A percentile compares a stretch with the other conserved stretches of the same genome.
phyloP scores from a whole-genome alignment of 1,284 basidiomycete genomes.

The Xerocomus amazonicus region DNA sequence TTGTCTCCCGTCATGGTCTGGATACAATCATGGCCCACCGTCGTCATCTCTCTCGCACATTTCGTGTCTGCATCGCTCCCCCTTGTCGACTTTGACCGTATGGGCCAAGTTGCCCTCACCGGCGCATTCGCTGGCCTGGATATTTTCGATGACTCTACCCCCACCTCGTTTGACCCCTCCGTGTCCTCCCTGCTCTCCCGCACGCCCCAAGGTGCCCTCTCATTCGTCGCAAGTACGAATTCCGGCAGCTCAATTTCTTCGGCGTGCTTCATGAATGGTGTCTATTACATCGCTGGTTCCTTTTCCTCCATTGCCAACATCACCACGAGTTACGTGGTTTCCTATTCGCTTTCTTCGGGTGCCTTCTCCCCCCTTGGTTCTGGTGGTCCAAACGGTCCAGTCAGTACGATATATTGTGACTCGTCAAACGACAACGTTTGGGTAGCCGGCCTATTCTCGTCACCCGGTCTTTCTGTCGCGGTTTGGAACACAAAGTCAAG shows the following conservation, averaged over 20 bases:
- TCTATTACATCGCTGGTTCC: conserved; percentile 72
- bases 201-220: conserved; percentile 57
- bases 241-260: conserved; percentile 63
- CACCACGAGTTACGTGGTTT: conserved; percentile 64
- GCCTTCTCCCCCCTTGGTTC: conserved; percentile 60
- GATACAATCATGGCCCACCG: conserved; percentile 14
- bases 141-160: conserved; percentile 58
- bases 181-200: conserved; percentile 70
- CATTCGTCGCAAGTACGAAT: conserved; percentile 65
- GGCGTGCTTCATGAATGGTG: conserved; percentile 59
- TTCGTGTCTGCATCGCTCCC: conserved; percentile 61
- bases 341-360: conserved; percentile 61
- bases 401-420: conserved; percentile 85
- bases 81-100: conserved; percentile 83
- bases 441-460: conserved; percentile 81
- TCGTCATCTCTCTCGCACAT: conserved; percentile 25
- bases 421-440: conserved; percentile 67
- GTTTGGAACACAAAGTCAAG: conserved; percentile 67
- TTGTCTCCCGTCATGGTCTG: conserved; percentile 7
- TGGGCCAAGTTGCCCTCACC: conserved; percentile 85
- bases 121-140: conserved; percentile 86
- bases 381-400: conserved; percentile 64
- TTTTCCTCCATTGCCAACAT: conserved; percentile 66
- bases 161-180: conserved; percentile 61
- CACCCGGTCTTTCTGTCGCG: conserved; percentile 71